Evolutionary conservation across 441 rosid species (phyloP), one percentile per base, ranked within the genome.

Genomic region (Populus hybrid): DNA sequence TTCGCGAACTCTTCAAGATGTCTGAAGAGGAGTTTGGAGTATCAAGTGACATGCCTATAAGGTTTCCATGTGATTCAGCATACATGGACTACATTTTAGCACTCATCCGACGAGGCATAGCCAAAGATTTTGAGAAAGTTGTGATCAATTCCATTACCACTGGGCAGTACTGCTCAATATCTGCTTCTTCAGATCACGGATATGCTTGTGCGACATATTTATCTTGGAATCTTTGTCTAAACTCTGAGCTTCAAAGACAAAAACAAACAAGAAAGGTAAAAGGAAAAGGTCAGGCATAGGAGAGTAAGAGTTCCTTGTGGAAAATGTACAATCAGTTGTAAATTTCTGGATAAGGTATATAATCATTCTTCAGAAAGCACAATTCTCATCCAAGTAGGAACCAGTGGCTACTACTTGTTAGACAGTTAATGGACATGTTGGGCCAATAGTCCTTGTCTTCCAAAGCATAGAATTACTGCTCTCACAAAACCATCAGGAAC

Each of bases 1-100:
- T 80, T 30, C 50, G 53, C 35, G 64, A 84, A 2, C 76, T 81
- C 34, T 74, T 53, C 61, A 53, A 53, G 61, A 18, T 53, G 61
- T 18, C 21, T 2, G 61, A 53, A 53, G 61, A 53, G 20, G 61
- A 16, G 21, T 18, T 53, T 18, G 61, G 61, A 18, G 24, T 59
- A 59, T 59, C 61, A 53, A n/a, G 26, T 59, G 65, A 59, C 10
- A n/a, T 21, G 65, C 65, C 65, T 59, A n/a, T n/a, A 21, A 59
- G 24, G 10, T n/a, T 59, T 66, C 65, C 65, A 59, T n/a, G 65
- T 8, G 65, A n/a, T 2, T 59, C 65, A 20, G 65, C 10, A 59
- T n/a, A 8, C 26, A 59, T 8, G 26, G 12, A n/a, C 26, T 59
- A 0, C 24, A 59, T 59, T 59, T n/a, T 59, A 4, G 6, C 21